These are phyloP conservation scores for Cutaneotrichosporon curvatum DNA, from an alignment of 1,284 basidiomycete species.

Conservation along the genomic window DNA sequence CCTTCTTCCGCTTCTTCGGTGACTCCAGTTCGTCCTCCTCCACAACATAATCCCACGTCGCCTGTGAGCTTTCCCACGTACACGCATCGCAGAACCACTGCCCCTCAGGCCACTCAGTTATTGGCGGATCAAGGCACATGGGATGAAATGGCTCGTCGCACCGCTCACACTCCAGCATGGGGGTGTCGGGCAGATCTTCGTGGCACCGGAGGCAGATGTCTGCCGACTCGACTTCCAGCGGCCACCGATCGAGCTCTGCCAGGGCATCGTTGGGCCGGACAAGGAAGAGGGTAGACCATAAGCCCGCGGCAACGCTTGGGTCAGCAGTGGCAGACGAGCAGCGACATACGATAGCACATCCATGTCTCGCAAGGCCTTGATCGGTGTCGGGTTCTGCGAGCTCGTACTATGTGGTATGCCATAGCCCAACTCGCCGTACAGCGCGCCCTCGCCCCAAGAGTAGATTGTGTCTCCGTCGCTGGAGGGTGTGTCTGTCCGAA, in stretches of 20 bases:
- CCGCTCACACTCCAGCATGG: constrained; percentile 78
- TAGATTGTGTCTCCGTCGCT: background rate
- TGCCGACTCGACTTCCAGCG: constrained; percentile 61
- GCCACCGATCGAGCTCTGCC: constrained; percentile 66
- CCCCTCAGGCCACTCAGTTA: constrained; percentile 70
- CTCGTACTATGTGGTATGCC: constrained; percentile 48
- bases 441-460: constrained; percentile 14
- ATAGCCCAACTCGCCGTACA: constrained; percentile 59
- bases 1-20: no score
- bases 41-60: no score
- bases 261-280: constrained; percentile 62
- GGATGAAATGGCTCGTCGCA: constrained; percentile 87
- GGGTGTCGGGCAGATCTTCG: constrained; percentile 60
- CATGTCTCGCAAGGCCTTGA: constrained; percentile 64
- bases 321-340: background rate
- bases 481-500: no score
- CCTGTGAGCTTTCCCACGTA: no score
- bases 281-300: constrained; percentile 77
- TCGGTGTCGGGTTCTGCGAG: constrained; percentile 58
- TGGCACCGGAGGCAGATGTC: constrained; percentile 66
- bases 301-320: constrained; percentile 67
- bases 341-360: constrained; percentile 64
- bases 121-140: constrained; percentile 68
- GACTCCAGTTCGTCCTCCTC: no score
- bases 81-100: constrained; percentile 71